A percentile compares a stretch with the other conserved stretches of the same genome.
Evolutionary conservation across 352 stramenopile species (phyloP).

Genomic region (Globisporangium viniferum): DNA sequence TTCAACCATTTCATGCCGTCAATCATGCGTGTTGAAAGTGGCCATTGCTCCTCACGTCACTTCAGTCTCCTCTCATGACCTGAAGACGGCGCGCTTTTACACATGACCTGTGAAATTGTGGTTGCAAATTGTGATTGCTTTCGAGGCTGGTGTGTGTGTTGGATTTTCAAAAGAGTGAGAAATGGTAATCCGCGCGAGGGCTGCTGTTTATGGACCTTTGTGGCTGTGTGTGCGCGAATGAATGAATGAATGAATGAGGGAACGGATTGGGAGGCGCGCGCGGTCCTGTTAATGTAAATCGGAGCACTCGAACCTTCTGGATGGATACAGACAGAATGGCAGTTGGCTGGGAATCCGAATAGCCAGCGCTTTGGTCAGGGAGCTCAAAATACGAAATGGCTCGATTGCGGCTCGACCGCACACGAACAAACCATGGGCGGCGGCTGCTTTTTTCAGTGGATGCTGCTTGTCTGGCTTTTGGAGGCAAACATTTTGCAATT

Average conservation of each 20-base stretch:
- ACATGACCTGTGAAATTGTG: background rate
- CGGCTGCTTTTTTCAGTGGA: background rate
- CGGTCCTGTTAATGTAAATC: background rate
- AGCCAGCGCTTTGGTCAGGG: background rate
- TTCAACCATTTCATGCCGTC: background rate
- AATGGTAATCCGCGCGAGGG: background rate
- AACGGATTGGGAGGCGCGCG: background rate
- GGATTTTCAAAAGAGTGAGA: background rate
- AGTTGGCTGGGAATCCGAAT: background rate
- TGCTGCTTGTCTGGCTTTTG: background rate
- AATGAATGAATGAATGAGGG: background rate
- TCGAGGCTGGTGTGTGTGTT: background rate
- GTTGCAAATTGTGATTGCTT: background rate
- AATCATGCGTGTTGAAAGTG: background rate
- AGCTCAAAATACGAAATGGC: background rate
- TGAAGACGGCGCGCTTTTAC: background rate
- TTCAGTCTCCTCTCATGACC: background rate
- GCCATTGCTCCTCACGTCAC: background rate
- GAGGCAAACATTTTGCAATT: background rate
- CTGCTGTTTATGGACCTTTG: background rate
- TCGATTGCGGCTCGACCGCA: background rate
- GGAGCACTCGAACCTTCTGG: background rate
- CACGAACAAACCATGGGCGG: background rate
- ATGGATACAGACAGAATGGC: background rate
- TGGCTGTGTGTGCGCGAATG: background rate